Base-by-base conservation (phyloP, 179 eudicot species). In the Corrigiola litoralis region DNA sequence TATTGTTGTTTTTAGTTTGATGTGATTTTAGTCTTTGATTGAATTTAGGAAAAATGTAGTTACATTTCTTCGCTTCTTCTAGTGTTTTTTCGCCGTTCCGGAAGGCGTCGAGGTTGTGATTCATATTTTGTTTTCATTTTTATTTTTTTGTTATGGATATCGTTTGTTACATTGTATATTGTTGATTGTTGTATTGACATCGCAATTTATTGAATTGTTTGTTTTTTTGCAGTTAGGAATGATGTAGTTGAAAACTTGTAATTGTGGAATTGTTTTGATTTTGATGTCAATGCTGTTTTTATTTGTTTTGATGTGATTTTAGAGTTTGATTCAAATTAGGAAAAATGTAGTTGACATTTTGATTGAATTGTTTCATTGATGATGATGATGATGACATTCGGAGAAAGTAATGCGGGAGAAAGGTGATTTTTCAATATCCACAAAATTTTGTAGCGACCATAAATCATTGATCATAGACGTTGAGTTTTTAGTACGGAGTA, bases 101-200 rank as follows among this genome's bases (percentile, higher is more conserved):
- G 85, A 84, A 33, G 88, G 87, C 58, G 92, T 84, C 5, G 82
- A 86, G 88, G 88, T 80, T 9, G n/a, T n/a, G n/a, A n/a, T 12
- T 8, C 23, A 20, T 0, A 2, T 2, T 4, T 0, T 6, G 36
- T 27, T n/a, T 16, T 11, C 38, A 23, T 14, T 50, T 36, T 0
- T 4, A 51, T 1, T 11, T 47, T 17, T 11, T 4, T 6, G 8
- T 31, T 25, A 4, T 2, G 12, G 7, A 21, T 27, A 5, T 29
- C n/a, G n/a, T n/a, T n/a, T n/a, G n/a, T n/a, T n/a, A n/a, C n/a
- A n/a, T n/a, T n/a, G n/a, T n/a, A n/a, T n/a, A 16, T 45, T 9
- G n/a, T n/a, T n/a, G n/a, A n/a, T n/a, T n/a, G 37, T 44, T 61
- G 7, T 37, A 14, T 9, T 13, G 28, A 10, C 18, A 33, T 4